Conservation (phyloP, 352 stramenopile species). For the Pythium monospermum region DNA sequence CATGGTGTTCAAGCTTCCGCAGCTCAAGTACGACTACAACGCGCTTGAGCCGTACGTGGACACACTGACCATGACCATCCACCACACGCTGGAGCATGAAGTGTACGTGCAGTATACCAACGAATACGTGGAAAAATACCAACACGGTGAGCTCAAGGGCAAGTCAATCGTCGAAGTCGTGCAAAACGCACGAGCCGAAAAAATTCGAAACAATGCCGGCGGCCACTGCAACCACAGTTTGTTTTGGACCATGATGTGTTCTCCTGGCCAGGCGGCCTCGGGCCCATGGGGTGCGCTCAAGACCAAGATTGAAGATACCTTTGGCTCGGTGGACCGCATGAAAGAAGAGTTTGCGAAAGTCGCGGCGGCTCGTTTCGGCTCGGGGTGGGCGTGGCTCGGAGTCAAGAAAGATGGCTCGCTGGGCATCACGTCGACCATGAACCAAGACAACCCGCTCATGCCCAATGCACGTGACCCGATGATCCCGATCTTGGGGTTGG, state of each 20-base stretch:
- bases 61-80: constrained; percentile 51
- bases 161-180: constrained; percentile 29
- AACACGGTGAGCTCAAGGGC: constrained; percentile 30
- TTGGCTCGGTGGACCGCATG: constrained; percentile 47
- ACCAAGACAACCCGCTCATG: constrained; percentile 62
- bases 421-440: constrained; percentile 85
- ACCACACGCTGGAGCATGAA: constrained; percentile 49
- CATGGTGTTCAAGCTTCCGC: constrained; percentile 36
- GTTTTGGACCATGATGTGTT: constrained; percentile 29
- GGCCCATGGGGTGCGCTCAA: constrained; percentile 28
- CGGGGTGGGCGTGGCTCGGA: constrained; percentile 56
- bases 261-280: constrained; percentile 10
- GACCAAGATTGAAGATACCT: constrained; percentile 35
- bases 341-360: constrained; percentile 41
- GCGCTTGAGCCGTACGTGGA: constrained; percentile 47
- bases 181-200: constrained; percentile 24
- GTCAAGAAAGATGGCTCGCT: constrained; percentile 58
- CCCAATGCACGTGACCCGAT: constrained; percentile 20
- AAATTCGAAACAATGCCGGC: constrained; percentile 26
- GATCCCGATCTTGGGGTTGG: constrained; percentile 75
- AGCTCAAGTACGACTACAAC: constrained; percentile 49
- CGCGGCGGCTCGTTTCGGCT: constrained; percentile 46
- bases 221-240: constrained; percentile 29
- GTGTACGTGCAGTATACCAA: constrained; percentile 37
- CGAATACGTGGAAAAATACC: constrained; percentile 30